Conservation (phyloP, 2,329 filamentous ascomycete species). For the Incumbomyces delicatus region DNA sequence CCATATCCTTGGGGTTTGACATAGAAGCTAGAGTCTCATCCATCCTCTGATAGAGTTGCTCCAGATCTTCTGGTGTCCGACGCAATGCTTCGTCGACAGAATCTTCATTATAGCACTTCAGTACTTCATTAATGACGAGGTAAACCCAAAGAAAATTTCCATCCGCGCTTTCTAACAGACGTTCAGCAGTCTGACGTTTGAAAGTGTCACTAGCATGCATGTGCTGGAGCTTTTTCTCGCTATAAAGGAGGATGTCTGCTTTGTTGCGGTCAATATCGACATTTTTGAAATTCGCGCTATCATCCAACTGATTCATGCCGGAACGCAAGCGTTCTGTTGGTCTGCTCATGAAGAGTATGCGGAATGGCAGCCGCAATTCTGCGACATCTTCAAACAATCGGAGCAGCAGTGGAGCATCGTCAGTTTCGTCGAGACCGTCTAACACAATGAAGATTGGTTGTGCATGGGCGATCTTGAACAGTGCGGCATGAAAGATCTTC, state of each 20-base stretch:
- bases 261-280: constrained; percentile 3
- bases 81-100: constrained; percentile 16
- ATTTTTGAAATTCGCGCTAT: constrained; percentile 4
- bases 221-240: constrained; percentile 9
- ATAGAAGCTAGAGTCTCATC: constrained; percentile 12
- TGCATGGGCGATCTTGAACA: constrained; percentile 21
- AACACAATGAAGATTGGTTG: constrained; percentile 31
- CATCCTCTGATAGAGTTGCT: constrained; percentile 24
- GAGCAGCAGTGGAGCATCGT: constrained; percentile 22
- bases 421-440: constrained; percentile 32
- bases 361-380: constrained; percentile 16
- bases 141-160: constrained; percentile 18
- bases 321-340: constrained; percentile 1
- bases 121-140: constrained; percentile 15
- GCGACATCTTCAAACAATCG: constrained; percentile 22
- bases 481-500: constrained; percentile 23
- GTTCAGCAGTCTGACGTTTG: constrained; percentile 4
- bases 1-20: constrained; percentile 1
- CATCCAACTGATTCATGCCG: constrained; percentile 5
- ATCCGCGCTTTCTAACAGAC: constrained; percentile 11
- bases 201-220: constrained; percentile 5
- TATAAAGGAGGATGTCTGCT: constrained; percentile 12
- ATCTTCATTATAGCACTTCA: constrained; percentile 13
- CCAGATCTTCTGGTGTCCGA: constrained; percentile 23
- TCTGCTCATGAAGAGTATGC: constrained; percentile 27